Conservation (phyloP, 805 yeast genomes). For the Cyberlindnera xylosilytica region DNA sequence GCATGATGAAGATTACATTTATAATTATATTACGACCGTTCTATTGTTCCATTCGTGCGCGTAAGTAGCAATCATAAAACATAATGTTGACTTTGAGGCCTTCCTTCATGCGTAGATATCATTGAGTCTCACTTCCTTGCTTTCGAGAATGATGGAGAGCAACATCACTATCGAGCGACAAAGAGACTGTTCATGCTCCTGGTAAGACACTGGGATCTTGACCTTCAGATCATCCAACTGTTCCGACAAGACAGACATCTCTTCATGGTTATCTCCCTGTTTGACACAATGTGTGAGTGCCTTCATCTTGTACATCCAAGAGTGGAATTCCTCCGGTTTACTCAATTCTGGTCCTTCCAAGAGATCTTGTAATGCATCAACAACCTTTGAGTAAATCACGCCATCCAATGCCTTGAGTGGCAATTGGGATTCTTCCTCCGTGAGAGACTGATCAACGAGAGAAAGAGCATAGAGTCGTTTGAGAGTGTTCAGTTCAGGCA, state of each 20-base stretch:
- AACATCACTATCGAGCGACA: slow-evolving; percentile 10
- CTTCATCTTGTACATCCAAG: slow-evolving; percentile 11
- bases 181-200: slow-evolving; percentile 6
- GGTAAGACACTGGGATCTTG: slow-evolving; percentile 8
- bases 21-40: too few relatives aligned
- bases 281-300: slow-evolving; percentile 3
- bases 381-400: slow-evolving; percentile 4
- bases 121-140: slow-evolving; percentile 2
- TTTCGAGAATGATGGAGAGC: slow-evolving; percentile 1
- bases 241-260: background rate
- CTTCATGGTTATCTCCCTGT: slow-evolving; percentile 4
- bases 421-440: background rate
- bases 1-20: background rate
- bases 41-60: too few relatives aligned
- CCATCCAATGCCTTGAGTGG: slow-evolving; percentile 1
- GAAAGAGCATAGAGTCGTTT: slow-evolving; percentile 6
- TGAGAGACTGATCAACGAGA: background rate
- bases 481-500: background rate
- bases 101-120: too few relatives aligned
- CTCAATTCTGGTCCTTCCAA: background rate
- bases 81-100: too few relatives aligned
- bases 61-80: too few relatives aligned
- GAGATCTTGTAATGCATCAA: slow-evolving; percentile 2
- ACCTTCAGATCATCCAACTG: slow-evolving; percentile 3
- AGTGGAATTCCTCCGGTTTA: slow-evolving; percentile 4